Percentiles rank a stretch among this genome's conserved stretches.
Evolutionary conservation across 73 alveolate genomes (phyloP).

Genomic region (Symbiodinium natans): DNA sequence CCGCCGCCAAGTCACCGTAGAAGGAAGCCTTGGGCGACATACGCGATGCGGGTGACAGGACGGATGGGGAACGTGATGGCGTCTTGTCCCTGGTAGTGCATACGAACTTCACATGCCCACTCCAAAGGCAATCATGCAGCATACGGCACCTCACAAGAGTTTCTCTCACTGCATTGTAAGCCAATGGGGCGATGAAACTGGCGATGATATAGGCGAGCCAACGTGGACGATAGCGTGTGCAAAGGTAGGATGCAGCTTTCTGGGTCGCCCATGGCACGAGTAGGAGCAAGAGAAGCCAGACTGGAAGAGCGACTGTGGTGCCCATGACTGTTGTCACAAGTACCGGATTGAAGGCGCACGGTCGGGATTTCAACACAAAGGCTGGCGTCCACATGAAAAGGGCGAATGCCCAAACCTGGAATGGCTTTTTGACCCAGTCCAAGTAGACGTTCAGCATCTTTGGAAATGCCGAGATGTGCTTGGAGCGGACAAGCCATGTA

Average conservation of each 20-base stretch:
- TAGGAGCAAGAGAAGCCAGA: not conserved
- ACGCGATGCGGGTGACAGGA: too few relatives aligned
- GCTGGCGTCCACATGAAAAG: not conserved
- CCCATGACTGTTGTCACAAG: not conserved
- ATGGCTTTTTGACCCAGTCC: not conserved
- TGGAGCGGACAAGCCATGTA: not conserved
- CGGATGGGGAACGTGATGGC: too few relatives aligned
- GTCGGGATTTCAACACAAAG: not conserved
- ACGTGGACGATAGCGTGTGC: not conserved
- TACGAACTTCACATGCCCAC: not conserved
- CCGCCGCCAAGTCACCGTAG: too few relatives aligned
- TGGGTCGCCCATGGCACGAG: not conserved
- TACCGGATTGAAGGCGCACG: not conserved
- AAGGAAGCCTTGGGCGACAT: too few relatives aligned
- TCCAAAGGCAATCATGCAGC: not conserved
- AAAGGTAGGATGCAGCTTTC: not conserved
- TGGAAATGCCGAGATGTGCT: not conserved
- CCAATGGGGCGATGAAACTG: not conserved
- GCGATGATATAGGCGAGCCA: not conserved
- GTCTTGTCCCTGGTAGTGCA: not conserved
- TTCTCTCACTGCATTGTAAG: not conserved
- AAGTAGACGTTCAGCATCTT: not conserved
- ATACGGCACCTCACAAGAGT: not conserved
- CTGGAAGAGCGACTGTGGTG: not conserved
- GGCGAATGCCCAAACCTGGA: not conserved